phyloP scores from a whole-genome alignment of 805 yeast species.

The Myxozyma udenii region DNA sequence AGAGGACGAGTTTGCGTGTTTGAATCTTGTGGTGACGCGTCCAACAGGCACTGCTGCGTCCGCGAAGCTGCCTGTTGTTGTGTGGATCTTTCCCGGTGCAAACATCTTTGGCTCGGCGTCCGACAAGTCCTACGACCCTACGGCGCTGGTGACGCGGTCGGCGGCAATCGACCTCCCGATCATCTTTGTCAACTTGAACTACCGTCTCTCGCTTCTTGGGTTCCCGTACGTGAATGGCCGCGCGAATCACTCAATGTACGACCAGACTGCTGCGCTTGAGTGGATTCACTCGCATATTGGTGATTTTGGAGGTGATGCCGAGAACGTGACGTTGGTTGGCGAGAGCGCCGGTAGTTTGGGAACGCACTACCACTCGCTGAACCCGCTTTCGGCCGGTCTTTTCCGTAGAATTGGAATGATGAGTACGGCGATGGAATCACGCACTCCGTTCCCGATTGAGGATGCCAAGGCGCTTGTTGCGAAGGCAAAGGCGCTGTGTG shows the following conservation, averaged over 20 bases:
- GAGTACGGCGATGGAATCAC: conserved; percentile 34
- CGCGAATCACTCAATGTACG: conserved; percentile 47
- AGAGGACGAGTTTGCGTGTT: conserved; percentile 36
- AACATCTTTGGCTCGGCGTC: conserved; percentile 22
- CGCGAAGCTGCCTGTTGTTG: conserved; percentile 18
- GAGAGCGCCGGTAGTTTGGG: conserved; percentile 49
- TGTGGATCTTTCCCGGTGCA: conserved; percentile 29
- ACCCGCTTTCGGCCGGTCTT: conserved; percentile 21
- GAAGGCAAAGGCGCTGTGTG: conserved; percentile 17
- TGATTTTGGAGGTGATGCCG: conserved; percentile 49
- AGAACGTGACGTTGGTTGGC: conserved; percentile 46
- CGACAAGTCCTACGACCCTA: conserved; percentile 32
- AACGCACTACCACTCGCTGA: conserved; percentile 41
- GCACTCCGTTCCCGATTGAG: conserved; percentile 28
- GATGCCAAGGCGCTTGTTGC: conserved; percentile 29
- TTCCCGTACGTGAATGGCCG: conserved; percentile 41
- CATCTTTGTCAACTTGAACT: conserved; percentile 42
- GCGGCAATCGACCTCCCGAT: conserved; percentile 33
- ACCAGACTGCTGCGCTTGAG: conserved; percentile 47
- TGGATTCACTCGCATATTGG: conserved; percentile 47
- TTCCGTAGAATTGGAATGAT: conserved; percentile 34
- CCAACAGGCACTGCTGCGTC: conserved; percentile 21
- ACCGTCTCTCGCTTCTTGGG: conserved; percentile 42
- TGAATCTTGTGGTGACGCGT: conserved; percentile 36
- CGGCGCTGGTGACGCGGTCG: conserved; percentile 32